Evolutionary conservation across 371 early-diverging fungal species (phyloP).

Genomic region (Blakeslea trispora): DNA sequence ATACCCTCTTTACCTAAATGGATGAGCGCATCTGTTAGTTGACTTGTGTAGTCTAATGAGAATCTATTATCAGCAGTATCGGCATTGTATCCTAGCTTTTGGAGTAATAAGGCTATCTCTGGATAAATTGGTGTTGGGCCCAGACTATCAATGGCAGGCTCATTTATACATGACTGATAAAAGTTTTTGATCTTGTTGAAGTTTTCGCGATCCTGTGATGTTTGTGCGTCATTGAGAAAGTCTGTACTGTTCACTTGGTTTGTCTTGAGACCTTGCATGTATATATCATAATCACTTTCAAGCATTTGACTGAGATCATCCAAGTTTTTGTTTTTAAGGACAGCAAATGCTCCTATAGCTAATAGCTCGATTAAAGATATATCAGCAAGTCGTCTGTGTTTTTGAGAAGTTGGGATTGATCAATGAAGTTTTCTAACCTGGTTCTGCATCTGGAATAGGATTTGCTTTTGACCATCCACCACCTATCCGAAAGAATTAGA

Average conservation of each 20-base stretch:
- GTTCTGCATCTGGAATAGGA: constrained; percentile 50
- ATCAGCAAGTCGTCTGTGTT: not conserved
- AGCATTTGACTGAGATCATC: constrained; percentile 25
- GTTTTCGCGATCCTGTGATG: constrained; percentile 34
- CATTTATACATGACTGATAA: constrained; percentile 59
- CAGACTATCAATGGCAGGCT: constrained; percentile 33
- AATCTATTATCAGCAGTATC: not conserved
- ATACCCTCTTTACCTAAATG: constrained; percentile 12
- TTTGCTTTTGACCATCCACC: constrained; percentile 45
- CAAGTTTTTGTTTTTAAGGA: constrained; percentile 35
- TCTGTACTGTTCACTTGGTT: not conserved
- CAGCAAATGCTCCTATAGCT: constrained; percentile 35
- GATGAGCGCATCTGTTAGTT: constrained; percentile 15
- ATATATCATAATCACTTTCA: constrained; percentile 27
- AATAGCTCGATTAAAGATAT: not conserved
- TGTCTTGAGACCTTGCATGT: constrained; percentile 1
- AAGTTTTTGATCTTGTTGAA: constrained; percentile 49
- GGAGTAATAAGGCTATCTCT: constrained; percentile 5
- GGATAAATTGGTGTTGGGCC: constrained; percentile 53
- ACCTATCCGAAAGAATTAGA: constrained; percentile 26
- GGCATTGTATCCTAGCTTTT: constrained; percentile 1
- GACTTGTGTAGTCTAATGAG: not conserved
- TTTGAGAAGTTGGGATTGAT: too few species aligned
- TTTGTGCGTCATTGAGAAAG: constrained; percentile 7
- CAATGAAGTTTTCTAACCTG: constrained; percentile 19